A percentile compares a stretch with the other conserved stretches of the same genome.
These are phyloP conservation scores for Leccinum variicolor DNA, from an alignment of 768 basidiomycete genomes.

Conservation along the genomic window DNA sequence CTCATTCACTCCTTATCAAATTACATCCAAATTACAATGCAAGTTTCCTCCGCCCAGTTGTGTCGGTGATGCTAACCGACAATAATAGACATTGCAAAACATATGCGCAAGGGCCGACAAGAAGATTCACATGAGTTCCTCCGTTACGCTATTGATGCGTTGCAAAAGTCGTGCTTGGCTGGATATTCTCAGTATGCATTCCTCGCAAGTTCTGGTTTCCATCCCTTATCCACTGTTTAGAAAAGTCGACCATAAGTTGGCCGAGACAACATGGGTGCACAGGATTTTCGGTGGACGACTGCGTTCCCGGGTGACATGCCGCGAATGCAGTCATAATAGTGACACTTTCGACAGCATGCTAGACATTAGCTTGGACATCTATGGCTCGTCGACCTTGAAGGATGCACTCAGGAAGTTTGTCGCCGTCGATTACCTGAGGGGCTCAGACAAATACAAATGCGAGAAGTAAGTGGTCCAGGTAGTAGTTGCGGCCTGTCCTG, in stretches of 20 bases:
- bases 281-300: slow-evolving; percentile 90
- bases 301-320: slow-evolving; percentile 88
- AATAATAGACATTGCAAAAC: slow-evolving; percentile 80
- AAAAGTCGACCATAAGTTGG: slow-evolving; percentile 65
- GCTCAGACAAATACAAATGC: slow-evolving; percentile 96
- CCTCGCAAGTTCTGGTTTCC: background rate
- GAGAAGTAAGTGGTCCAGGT: slow-evolving; percentile 73
- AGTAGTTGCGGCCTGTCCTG: background rate
- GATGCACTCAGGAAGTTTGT: slow-evolving; percentile 80
- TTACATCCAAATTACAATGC: slow-evolving; percentile 73
- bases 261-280: slow-evolving; percentile 92
- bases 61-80: slow-evolving; percentile 4
- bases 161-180: slow-evolving; percentile 81
- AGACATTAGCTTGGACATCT: slow-evolving; percentile 90
- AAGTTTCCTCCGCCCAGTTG: slow-evolving; percentile 23
- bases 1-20: slow-evolving; percentile 59
- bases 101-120: slow-evolving; percentile 87
- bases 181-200: slow-evolving; percentile 64
- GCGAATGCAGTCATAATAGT: slow-evolving; percentile 77
- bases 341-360: slow-evolving; percentile 96
- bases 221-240: slow-evolving; percentile 35
- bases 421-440: slow-evolving; percentile 77
- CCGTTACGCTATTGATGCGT: slow-evolving; percentile 85
- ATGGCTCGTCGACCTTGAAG: slow-evolving; percentile 54
- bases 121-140: slow-evolving; percentile 99